Evolutionary conservation across 2,329 filamentous ascomycete species (phyloP).

Genomic region (Fusarium agapanthi): DNA sequence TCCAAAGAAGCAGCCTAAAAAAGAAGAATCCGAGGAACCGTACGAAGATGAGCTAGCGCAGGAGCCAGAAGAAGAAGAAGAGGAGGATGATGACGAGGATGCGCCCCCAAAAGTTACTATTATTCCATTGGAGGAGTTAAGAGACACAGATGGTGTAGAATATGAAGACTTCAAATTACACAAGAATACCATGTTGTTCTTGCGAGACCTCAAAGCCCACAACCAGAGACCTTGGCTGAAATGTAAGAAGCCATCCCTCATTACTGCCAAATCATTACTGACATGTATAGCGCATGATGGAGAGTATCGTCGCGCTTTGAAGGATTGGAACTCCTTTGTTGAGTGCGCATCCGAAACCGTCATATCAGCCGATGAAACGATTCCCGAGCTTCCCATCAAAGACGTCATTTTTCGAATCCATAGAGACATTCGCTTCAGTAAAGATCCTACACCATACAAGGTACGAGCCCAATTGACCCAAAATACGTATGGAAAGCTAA

Average conservation of each 20-base stretch:
- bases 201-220: constrained; percentile 66
- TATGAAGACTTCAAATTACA: constrained; percentile 65
- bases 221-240: constrained; percentile 69
- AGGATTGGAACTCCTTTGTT: constrained; percentile 84
- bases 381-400: constrained; percentile 86
- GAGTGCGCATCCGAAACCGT: constrained; percentile 76
- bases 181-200: constrained; percentile 65
- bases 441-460: constrained; percentile 89
- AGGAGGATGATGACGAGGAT: constrained; percentile 48
- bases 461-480: constrained; percentile 52
- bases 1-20: constrained; percentile 32
- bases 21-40: constrained; percentile 40
- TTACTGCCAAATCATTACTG: neutral
- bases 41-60: constrained; percentile 38
- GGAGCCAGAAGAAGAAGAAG: constrained; percentile 43
- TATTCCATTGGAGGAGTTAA: constrained; percentile 49
- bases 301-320: constrained; percentile 79
- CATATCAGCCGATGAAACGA: constrained; percentile 77
- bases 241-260: constrained; percentile 46
- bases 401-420: constrained; percentile 90
- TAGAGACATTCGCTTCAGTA: constrained; percentile 84
- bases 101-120: constrained; percentile 48
- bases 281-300: constrained; percentile 72
- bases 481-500: neutral
- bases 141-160: constrained; percentile 47